phyloP scores from a whole-genome alignment of 352 stramenopile genomes.

The Sclerospora graminicola region DNA sequence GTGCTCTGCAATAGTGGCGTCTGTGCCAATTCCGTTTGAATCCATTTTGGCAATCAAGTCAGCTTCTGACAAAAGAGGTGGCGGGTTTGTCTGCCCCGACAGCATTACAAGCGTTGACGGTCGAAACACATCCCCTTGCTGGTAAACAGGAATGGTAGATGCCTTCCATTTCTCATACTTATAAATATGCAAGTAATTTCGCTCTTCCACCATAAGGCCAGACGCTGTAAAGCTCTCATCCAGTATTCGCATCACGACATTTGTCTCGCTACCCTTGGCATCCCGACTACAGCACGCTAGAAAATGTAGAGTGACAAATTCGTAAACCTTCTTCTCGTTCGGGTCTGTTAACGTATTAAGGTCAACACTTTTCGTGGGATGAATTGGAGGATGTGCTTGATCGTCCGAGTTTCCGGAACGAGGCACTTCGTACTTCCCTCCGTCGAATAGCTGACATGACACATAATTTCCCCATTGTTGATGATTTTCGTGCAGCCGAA shows the following conservation, averaged over 20 bases:
- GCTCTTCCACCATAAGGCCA: constrained; percentile 86
- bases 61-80: constrained; percentile 84
- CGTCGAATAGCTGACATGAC: constrained; percentile 35
- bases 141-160: constrained; percentile 80
- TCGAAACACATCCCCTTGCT: constrained; percentile 59
- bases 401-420: constrained; percentile 91
- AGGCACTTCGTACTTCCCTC: constrained; percentile 71
- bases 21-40: constrained; percentile 90
- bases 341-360: constrained; percentile 59
- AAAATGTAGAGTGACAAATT: constrained; percentile 96
- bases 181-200: constrained; percentile 94
- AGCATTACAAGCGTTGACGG: constrained; percentile 64
- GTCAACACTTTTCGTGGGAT: constrained; percentile 92
- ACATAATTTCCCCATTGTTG: constrained; percentile 78
- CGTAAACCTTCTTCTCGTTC: constrained; percentile 93
- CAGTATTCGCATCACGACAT: constrained; percentile 80
- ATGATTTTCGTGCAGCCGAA: constrained; percentile 66
- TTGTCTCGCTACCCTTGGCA: constrained; percentile 86
- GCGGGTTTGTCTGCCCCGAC: constrained; percentile 70
- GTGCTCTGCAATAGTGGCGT: constrained; percentile 95
- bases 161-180: constrained; percentile 90
- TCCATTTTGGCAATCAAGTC: constrained; percentile 94
- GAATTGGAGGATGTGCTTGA: constrained; percentile 97
- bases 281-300: constrained; percentile 96
- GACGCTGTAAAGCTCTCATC: constrained; percentile 81